Base-by-base conservation (phyloP, 768 basidiomycete genomes). In the Astraeus odoratus region DNA sequence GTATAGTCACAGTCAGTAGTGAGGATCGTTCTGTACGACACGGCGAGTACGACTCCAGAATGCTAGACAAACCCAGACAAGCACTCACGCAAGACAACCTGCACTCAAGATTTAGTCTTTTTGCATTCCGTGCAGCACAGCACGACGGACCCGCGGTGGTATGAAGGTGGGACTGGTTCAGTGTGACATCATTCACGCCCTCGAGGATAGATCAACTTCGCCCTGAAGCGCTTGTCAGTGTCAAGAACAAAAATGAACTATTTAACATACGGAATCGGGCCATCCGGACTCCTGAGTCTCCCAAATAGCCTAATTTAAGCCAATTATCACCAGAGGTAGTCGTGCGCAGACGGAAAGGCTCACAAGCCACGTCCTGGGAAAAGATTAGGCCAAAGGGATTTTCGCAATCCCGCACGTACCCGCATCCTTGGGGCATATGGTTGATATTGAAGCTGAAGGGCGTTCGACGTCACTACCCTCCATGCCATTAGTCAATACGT, bases 131-230 rank as follows among this genome's bases (percentile, higher is more conserved):
- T 9, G 9, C n/a, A n/a, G 5, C 12, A 18, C 18, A 30, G 8
- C 23, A 10, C 4, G 25, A 42, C 66, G 36, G 45, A 73, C 77
- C 64, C 9, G 75, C 51, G 43, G 63, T 66, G 5, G 81, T 82
- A 57, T 84, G 83, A 30, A 84, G 64, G 0, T 79, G 75, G 2
- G 69, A 66, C 46, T 69, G 66, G 53, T 81, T 77, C 2, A 75
- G 70, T 12, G 62, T 60, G 43, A 72, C 64, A 53, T 79, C 65
- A 52, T 83, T 82, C 13, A 81, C 78, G 35, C 67, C 61, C 38
- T 63, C 61, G 6, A 63, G 51, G 7, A 65, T 63, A 36, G n/a
- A n/a, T 65, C 61, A 6, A 65, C 38, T 29, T 63, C 61, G n/a
- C 63, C 61, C 61, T 63, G 25, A 4, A 40, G 13, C n/a, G n/a